Conservation (phyloP, 257 asterid genomes). For the Cynanchum wilfordii region DNA sequence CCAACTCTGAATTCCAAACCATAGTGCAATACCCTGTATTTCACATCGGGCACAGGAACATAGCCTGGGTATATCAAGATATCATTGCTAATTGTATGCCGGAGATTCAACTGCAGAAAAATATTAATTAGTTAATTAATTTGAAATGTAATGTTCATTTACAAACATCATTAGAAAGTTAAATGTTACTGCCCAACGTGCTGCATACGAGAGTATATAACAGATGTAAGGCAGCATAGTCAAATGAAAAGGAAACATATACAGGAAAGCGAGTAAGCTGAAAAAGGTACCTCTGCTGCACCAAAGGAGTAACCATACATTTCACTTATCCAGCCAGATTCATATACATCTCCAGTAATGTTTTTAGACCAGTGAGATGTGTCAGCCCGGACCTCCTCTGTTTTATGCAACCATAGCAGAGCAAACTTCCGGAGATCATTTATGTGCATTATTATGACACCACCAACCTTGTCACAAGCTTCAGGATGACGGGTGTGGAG, state of each 20-base stretch:
- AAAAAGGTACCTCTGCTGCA: slow-evolving; percentile 85
- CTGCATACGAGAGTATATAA: not conserved
- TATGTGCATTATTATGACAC: slow-evolving; percentile 87
- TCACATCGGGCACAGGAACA: slow-evolving; percentile 63
- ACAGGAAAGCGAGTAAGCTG: not conserved
- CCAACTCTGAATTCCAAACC: slow-evolving; percentile 85
- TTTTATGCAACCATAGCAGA: slow-evolving; percentile 84
- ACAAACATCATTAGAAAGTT: not conserved
- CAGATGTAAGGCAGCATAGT: not conserved
- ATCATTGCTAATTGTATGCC: slow-evolving; percentile 61
- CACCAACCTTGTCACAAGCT: slow-evolving; percentile 92
- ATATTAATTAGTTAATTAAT: slow-evolving; percentile 11
- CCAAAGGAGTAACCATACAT: slow-evolving; percentile 99
- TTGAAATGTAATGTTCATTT: not conserved
- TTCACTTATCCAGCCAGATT: slow-evolving; percentile 98
- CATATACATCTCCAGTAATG: slow-evolving; percentile 87
- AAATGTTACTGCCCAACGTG: not conserved
- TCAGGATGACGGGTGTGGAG: slow-evolving; percentile 84
- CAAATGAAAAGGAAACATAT: not conserved
- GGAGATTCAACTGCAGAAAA: slow-evolving; percentile 60
- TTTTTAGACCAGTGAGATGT: slow-evolving; percentile 78
- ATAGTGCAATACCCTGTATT: slow-evolving; percentile 77
- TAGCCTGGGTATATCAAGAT: slow-evolving; percentile 91
- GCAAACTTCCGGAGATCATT: slow-evolving; percentile 75
- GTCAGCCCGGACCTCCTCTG: slow-evolving; percentile 93